Evolutionary conservation across 768 basidiomycete genomes (phyloP), one percentile per base, ranked within the genome.

Genomic region (Trametes cubensis): DNA sequence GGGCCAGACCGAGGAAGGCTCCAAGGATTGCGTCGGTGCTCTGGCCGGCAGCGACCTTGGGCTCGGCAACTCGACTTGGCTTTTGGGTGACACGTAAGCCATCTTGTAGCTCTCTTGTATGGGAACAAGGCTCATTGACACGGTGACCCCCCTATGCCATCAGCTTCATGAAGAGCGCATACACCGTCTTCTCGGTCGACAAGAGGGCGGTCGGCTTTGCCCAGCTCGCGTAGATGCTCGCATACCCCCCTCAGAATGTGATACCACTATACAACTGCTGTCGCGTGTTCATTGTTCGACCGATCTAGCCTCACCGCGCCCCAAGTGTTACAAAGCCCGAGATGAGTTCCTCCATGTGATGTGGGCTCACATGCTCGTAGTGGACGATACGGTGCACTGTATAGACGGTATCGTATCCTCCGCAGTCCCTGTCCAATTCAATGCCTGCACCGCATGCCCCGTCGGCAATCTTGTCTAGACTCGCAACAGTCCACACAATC

Each of bases 41-140:
- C 54, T 66, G 10, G 52, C 53, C 17, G 65, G 58, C 25, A 38
- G 53, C 15, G 65, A 66, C 62, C 47, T 66, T 4, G 65, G 65
- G 23, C 58, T 66, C 30, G 65, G 65, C 6, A 48, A 53, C 44
- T 49, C 52, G 49, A 58, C 58, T 40, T 66, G 65, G 65, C 56
- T 66, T n/a, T 59, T 66, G 28, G 65, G 65, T 6, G 65, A 66
- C 47, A 62, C 63, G 63, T 64, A 42, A 17, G 63, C 55, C 2
- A 5, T 17, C 20, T 42, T 44, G 15, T 23, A 21, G 11, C n/a
- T 15, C 26, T 2, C 18, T n/a, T n/a, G n/a, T n/a, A n/a, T n/a
- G n/a, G n/a, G n/a, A n/a, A n/a, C n/a, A n/a, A n/a, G n/a, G n/a
- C n/a, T n/a, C n/a, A n/a, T n/a, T 18, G 20, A 28, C 39, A 5